phyloP scores from a whole-genome alignment of 2,329 filamentous ascomycete genomes.

The Tolypocladium inflatum region DNA sequence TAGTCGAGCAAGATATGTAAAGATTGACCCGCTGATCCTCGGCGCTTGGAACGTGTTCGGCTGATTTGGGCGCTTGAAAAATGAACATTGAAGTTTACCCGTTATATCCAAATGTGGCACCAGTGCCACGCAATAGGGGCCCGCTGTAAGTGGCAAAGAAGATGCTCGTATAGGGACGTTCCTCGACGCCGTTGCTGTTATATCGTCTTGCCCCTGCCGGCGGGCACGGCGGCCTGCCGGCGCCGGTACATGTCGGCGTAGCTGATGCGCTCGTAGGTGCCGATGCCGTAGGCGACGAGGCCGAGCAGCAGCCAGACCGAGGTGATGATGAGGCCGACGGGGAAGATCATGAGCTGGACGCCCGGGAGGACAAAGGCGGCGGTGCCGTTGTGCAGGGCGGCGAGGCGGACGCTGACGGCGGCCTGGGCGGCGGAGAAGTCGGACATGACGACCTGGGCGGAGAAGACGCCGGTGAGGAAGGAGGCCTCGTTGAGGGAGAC shows the following conservation, averaged over 20 bases:
- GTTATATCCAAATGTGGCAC: neutral
- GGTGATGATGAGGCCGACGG: constrained; percentile 59
- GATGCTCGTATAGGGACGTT: neutral
- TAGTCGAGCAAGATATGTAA: neutral
- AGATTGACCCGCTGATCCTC: neutral
- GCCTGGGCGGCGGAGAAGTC: constrained; percentile 36
- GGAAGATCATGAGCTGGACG: constrained; percentile 57
- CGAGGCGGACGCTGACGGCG: constrained; percentile 37
- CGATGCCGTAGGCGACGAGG: constrained; percentile 47
- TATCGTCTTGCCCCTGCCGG: neutral
- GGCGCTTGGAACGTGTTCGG: neutral
- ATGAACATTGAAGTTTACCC: neutral
- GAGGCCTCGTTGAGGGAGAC: constrained; percentile 61
- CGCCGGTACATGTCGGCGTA: constrained; percentile 53
- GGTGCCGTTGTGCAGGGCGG: constrained; percentile 37
- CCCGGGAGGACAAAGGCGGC: constrained; percentile 62
- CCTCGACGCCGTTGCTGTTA: neutral
- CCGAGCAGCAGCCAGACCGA: constrained; percentile 52
- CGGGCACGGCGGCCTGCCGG: constrained; percentile 11
- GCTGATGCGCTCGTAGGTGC: constrained; percentile 56
- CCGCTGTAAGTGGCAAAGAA: neutral
- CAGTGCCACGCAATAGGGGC: neutral
- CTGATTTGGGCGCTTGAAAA: neutral
- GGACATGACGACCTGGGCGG: constrained; percentile 44
- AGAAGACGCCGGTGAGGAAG: constrained; percentile 64